Base-by-base conservation (phyloP, 495 filamentous ascomycete species). In the Talaromyces wortmannii region DNA sequence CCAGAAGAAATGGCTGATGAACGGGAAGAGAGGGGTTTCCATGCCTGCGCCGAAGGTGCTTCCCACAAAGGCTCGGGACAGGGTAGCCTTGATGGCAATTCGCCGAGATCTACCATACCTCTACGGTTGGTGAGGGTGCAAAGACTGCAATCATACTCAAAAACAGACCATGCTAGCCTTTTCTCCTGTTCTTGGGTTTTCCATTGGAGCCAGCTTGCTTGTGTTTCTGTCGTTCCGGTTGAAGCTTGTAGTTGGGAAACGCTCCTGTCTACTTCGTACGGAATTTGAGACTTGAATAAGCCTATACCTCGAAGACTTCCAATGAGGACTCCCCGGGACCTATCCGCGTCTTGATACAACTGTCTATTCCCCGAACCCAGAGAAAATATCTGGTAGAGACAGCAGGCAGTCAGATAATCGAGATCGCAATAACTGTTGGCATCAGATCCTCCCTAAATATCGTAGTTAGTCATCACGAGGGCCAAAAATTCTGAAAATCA, bases 81-180 rank as follows among this genome's bases (percentile, higher is more conserved):
- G 33, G 50, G 50, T n/a, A 52, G 30, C 29, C 17, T 52, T 30
- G 6, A 52, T 44, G 50, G 50, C 4, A 52, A 45, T 30, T 52
- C 50, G 29, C 50, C 50, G 5, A 52, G 4, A 29, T 52, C 50
- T 32, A 52, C 50, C 8, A 40, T 40, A 44, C 50, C 50, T 5
- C 50, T 32, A 31, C 50, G 50, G 5, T 40, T 40, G 6, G 50
- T 52, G 1, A 52, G 33, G 11, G 50, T 52, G 5, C 32, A 16
- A 16, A 52, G 50, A 8, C 50, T 52, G 17, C 50, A 52, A 40
- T 52, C 50, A 17, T 52, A 52, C 30, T 52, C 50, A 17, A 52
- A 52, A 3, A 40, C 36, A 23, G 50, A 32, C 50, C 50, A 52
- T 3, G 50, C 31, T 12, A 52, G 32, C 7, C 50, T 7, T 12